phyloP scores from a whole-genome alignment of 305 asterid species.

The Fraxinus floribunda region DNA sequence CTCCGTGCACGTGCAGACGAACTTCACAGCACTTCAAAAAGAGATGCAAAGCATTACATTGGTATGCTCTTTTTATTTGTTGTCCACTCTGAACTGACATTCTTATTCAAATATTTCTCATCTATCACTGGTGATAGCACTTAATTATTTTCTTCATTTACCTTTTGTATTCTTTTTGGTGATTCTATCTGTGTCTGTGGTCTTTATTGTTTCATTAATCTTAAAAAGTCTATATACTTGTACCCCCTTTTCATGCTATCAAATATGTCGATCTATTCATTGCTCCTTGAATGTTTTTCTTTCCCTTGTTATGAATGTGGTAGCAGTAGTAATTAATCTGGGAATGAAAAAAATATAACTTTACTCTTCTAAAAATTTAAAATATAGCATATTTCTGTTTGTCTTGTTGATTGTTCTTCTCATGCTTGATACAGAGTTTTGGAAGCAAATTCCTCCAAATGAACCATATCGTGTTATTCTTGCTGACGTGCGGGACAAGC shows the following conservation, averaged over 20 bases:
- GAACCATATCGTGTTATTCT: constrained; percentile 92
- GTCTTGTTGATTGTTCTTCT: not conserved
- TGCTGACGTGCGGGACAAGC: constrained; percentile 89
- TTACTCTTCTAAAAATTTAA: not conserved
- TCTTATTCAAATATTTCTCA: not conserved
- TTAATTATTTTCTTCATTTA: not conserved
- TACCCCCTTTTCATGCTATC: not conserved
- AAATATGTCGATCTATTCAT: not conserved
- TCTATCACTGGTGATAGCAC: not conserved
- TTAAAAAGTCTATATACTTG: not conserved
- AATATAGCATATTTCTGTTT: not conserved
- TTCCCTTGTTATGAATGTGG: not conserved
- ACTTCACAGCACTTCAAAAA: constrained; percentile 51
- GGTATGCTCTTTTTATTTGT: constrained; percentile 33
- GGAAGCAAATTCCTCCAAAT: constrained; percentile 87
- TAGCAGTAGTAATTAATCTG: not conserved
- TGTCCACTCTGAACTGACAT: not conserved
- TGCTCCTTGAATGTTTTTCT: not conserved
- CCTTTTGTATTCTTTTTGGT: not conserved
- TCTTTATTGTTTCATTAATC: not conserved
- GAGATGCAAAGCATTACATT: constrained; percentile 66
- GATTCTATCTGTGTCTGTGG: not conserved
- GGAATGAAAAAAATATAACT: not conserved
- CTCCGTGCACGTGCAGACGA: constrained; percentile 55
- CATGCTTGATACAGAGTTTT: constrained; percentile 53